Base-by-base conservation (phyloP, 495 filamentous ascomycete species). In the Margaritispora aquatica region DNA sequence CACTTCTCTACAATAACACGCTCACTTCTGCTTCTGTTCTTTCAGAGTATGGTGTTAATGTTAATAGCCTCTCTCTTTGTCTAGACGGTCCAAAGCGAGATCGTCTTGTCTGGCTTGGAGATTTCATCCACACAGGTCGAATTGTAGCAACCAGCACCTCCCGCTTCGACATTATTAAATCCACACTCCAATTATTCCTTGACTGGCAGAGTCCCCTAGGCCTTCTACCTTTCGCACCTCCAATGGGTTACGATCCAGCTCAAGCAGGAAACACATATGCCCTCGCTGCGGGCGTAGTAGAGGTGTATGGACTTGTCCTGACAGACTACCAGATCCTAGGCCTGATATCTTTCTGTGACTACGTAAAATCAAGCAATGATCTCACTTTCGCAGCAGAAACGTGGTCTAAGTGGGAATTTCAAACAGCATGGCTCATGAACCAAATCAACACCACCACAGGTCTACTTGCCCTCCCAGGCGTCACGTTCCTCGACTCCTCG, bases 271-370 rank as follows among this genome's bases (percentile, higher is more conserved):
- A 38, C 1, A 8, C 38, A 4, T 41, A 4, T 49, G 1, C 20
- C 21, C 4, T 48, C 2, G 31, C 44, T 27, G 19, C 24, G 8
- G 41, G 21, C 21, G 24, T 48, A n/a, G n/a, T n/a, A 17, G 44
- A 57, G 36, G 36, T 41, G 1, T 47, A 38, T 24, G 3, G 19
- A 15, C 46, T 26, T 20, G 11, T 26, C 22, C 20, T 51, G 34
- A 60, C 66, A 34, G 70, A 73, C 52, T 72, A 72, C 54, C 62
- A 72, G 46, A 46, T 68, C 8, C 57, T 72, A 20, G 57, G 63
- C 21, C 61, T 72, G 22, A 36, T 66, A 0, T 44, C 46, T 0
- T 48, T 70, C 46, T 59, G 57, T 0, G 61, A 70, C 24, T 71
- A 67, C 44, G 65, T 62, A 52, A 23, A 46, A 9, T 19, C 53